phyloP scores from a whole-genome alignment of 352 stramenopile genomes.

The Phytophthora nicotianae region DNA sequence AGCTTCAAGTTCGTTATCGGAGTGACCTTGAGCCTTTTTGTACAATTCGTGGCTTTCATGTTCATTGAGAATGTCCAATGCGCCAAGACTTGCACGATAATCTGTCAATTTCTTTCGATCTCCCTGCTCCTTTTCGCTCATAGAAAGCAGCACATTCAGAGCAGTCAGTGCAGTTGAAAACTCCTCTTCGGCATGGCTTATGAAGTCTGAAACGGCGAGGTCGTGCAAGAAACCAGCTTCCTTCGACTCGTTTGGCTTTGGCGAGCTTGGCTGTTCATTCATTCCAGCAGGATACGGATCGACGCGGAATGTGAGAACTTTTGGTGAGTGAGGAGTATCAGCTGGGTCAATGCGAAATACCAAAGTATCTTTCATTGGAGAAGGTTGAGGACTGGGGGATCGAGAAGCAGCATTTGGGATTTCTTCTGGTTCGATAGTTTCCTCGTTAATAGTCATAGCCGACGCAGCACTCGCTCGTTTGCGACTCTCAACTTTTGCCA shows the following conservation, averaged over 20 bases:
- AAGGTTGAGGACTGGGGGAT: conserved; percentile 20
- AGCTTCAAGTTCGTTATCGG: conserved; percentile 30
- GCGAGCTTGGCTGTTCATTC: neutral
- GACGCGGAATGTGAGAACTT: conserved; percentile 31
- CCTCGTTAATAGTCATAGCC: conserved; percentile 8
- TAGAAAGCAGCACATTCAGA: conserved; percentile 72
- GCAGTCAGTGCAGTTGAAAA: conserved; percentile 79
- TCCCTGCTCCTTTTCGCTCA: conserved; percentile 60
- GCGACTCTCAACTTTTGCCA: conserved; percentile 23
- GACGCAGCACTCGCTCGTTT: conserved; percentile 20
- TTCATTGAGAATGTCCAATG: conserved; percentile 73
- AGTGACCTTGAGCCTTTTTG: conserved; percentile 39
- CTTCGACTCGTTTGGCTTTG: conserved; percentile 24
- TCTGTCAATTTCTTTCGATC: conserved; percentile 66
- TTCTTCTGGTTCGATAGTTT: neutral
- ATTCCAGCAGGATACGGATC: conserved; percentile 21
- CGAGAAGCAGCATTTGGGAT: conserved; percentile 2
- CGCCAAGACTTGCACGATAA: conserved; percentile 69
- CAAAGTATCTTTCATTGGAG: conserved; percentile 34
- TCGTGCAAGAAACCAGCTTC: conserved; percentile 68
- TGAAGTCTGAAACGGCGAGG: conserved; percentile 69
- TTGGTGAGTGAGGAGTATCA: conserved; percentile 24
- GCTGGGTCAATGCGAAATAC: conserved; percentile 53
- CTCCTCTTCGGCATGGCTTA: conserved; percentile 76
- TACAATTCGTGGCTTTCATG: conserved; percentile 61